Percentiles rank a stretch among this genome's conserved stretches.
Conservation (phyloP, 768 basidiomycete species). For the Termitomyces sp. region DNA sequence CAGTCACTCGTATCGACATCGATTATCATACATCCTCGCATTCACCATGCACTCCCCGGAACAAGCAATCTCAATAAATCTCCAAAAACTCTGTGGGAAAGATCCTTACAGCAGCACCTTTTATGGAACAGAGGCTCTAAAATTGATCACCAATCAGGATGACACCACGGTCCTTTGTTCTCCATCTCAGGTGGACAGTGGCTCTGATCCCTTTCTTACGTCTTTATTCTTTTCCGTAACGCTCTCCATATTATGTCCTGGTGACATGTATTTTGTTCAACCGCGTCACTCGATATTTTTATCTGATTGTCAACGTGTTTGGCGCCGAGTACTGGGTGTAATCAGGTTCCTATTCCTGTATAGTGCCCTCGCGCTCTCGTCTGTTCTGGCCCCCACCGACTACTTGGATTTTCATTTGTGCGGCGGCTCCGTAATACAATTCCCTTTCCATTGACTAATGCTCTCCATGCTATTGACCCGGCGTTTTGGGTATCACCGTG, state of each 20-base stretch:
- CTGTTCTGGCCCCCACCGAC: not conserved
- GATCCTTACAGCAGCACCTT: not conserved
- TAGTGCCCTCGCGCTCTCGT: not conserved
- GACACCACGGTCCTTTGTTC: conserved; percentile 2
- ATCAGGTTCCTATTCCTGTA: conserved; percentile 2
- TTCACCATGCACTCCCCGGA: not conserved
- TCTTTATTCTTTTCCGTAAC: not conserved
- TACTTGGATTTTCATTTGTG: not conserved
- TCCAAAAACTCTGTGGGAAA: not conserved
- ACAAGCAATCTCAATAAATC: not conserved
- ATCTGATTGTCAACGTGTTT: conserved; percentile 16
- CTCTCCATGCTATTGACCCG: not conserved
- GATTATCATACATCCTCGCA: not conserved
- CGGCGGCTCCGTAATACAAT: not conserved
- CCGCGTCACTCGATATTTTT: conserved; percentile 12
- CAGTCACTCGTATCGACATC: conserved; percentile 1
- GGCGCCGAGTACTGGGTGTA: conserved; percentile 15
- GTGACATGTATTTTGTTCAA: conserved; percentile 2
- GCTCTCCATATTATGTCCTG: not conserved
- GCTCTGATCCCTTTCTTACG: not conserved
- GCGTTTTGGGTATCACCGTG: conserved; percentile 4
- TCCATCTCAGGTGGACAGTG: not conserved
- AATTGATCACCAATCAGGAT: not conserved
- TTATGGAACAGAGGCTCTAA: not conserved
- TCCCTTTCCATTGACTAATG: not conserved